Percentiles rank a stretch among this genome's conserved stretches.
Evolutionary conservation across 2,329 filamentous ascomycete species (phyloP).

Genomic region (Fusarium succisae): DNA sequence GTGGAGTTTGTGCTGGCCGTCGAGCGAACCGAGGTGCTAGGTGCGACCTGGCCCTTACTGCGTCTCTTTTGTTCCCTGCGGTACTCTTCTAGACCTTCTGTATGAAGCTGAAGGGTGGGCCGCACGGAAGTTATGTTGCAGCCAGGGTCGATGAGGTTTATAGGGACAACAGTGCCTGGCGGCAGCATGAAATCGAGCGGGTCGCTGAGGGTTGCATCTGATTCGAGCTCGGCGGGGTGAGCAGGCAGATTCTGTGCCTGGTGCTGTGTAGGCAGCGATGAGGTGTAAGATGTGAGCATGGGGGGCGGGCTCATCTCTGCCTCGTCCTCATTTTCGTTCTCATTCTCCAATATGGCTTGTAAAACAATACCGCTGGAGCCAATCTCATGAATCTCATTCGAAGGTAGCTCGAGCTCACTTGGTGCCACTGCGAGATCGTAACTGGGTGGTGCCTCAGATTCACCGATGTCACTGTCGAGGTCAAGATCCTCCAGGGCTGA

Average conservation of each 20-base stretch:
- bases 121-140: conserved; percentile 34
- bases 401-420: conserved; percentile 55
- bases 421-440: conserved; percentile 55
- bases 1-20: conserved; percentile 53
- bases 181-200: conserved; percentile 43
- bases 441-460: conserved; percentile 55
- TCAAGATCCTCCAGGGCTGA: conserved; percentile 39
- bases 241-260: conserved; percentile 28
- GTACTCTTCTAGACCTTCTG: conserved; percentile 47
- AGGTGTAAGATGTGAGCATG: conserved; percentile 18
- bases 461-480: conserved; percentile 44
- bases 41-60: conserved; percentile 54
- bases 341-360: conserved; percentile 42
- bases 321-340: conserved; percentile 17
- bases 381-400: conserved; percentile 62
- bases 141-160: conserved; percentile 36
- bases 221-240: conserved; percentile 41
- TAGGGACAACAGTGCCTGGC: conserved; percentile 39
- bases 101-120: conserved; percentile 53
- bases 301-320: conserved; percentile 32
- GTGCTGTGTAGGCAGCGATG: conserved; percentile 32
- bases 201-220: conserved; percentile 31
- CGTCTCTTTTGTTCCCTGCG: conserved; percentile 45
- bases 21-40: conserved; percentile 60
- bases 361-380: conserved; percentile 58